phyloP scores from a whole-genome alignment of 192 early-diverging fungal genomes.

The Rhizophagus clarus region DNA sequence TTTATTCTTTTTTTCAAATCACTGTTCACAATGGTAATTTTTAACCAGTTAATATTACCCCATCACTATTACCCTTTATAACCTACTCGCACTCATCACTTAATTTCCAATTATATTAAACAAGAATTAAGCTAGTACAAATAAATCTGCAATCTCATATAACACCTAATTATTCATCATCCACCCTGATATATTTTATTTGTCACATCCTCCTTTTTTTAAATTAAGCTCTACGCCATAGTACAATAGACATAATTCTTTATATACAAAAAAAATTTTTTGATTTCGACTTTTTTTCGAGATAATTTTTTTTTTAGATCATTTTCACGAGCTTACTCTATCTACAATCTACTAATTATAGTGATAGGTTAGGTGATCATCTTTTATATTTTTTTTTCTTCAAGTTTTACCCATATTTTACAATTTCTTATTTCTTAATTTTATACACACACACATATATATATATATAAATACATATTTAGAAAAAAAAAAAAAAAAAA shows the following conservation, averaged over 20 bases:
- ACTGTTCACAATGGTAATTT: too few species aligned
- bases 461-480: too few species aligned
- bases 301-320: not conserved
- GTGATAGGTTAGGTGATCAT: too few species aligned
- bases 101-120: not conserved
- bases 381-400: too few species aligned
- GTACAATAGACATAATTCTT: not conserved
- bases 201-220: not conserved
- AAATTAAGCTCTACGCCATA: not conserved
- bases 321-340: not conserved
- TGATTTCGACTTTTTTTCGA: too few species aligned
- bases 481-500: not conserved
- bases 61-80: too few species aligned
- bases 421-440: too few species aligned
- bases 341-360: too few species aligned
- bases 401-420: too few species aligned
- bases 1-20: too few species aligned
- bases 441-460: too few species aligned
- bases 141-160: not conserved
- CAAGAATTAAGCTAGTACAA: not conserved
- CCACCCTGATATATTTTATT: not conserved
- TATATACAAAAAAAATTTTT: not conserved
- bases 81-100: not conserved
- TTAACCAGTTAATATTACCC: too few species aligned
- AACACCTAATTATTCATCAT: not conserved